Percentiles rank a stretch among this genome's conserved stretches.
phyloP scores from a whole-genome alignment of 1,284 basidiomycete species.

The Ganoderma multipileum region DNA sequence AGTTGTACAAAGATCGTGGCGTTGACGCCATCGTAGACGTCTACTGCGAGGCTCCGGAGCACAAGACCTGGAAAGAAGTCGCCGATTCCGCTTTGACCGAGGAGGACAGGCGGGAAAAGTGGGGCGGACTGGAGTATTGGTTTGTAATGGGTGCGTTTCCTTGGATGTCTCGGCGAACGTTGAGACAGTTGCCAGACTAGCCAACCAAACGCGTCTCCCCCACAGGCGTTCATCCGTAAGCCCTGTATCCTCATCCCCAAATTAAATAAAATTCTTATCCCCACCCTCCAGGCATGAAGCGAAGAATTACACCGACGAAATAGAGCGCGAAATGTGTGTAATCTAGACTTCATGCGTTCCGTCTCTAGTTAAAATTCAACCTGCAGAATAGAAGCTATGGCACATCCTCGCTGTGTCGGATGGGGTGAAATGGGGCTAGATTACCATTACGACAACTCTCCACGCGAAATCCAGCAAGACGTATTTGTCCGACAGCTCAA shows the following conservation, averaged over 20 bases:
- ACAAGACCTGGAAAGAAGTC: slow-evolving; percentile 66
- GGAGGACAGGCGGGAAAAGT: slow-evolving; percentile 54
- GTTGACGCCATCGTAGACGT: slow-evolving; percentile 80
- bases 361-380: neutral
- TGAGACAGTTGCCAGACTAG: neutral
- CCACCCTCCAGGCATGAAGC: slow-evolving; percentile 72
- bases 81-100: slow-evolving; percentile 72
- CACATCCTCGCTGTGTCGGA: slow-evolving; percentile 80
- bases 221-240: slow-evolving; percentile 78
- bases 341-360: slow-evolving; percentile 4
- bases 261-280: neutral
- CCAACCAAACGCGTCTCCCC: neutral
- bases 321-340: slow-evolving; percentile 73
- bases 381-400: slow-evolving; percentile 72
- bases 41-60: slow-evolving; percentile 81
- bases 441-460: slow-evolving; percentile 82
- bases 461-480: slow-evolving; percentile 66
- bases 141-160: slow-evolving; percentile 73
- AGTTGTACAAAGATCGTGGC: slow-evolving; percentile 60
- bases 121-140: slow-evolving; percentile 75
- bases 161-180: neutral
- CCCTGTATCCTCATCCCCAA: slow-evolving; percentile 7
- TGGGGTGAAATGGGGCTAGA: slow-evolving; percentile 89
- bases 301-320: slow-evolving; percentile 65
- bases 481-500: slow-evolving; percentile 74